A percentile compares a stretch with the other conserved stretches of the same genome.
Evolutionary conservation across 2,329 filamentous ascomycete species (phyloP).

Genomic region (Sarocladium brachiariae): DNA sequence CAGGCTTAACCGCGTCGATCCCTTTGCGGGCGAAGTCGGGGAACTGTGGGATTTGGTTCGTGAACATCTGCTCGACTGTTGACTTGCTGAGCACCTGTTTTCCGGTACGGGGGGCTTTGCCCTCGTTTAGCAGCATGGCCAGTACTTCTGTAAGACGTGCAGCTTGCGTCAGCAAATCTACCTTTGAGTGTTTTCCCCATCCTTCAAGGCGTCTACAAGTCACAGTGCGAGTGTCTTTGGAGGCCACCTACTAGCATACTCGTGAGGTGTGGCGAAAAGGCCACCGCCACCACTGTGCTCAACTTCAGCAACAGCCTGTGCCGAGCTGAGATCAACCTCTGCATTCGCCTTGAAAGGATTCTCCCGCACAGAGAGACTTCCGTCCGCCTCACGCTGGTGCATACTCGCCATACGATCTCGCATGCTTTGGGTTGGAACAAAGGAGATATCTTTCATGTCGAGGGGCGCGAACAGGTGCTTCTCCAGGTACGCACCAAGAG

Average conservation of each 20-base stretch:
- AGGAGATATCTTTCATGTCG: slow-evolving; percentile 37
- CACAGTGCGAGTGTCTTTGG: too few relatives aligned
- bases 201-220: too few relatives aligned
- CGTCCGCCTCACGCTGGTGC: background rate
- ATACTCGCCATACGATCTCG: slow-evolving; percentile 20
- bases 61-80: slow-evolving; percentile 55
- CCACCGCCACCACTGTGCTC: slow-evolving; percentile 55
- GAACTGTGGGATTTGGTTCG: slow-evolving; percentile 47
- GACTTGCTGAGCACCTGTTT: slow-evolving; percentile 41
- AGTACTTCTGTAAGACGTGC: slow-evolving; percentile 42
- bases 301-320: slow-evolving; percentile 17
- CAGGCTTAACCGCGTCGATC: slow-evolving; percentile 33
- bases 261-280: slow-evolving; percentile 44
- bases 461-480: slow-evolving; percentile 36
- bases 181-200: too few relatives aligned
- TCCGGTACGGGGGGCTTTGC: slow-evolving; percentile 47
- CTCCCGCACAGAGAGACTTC: background rate
- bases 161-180: background rate
- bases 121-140: slow-evolving; percentile 53
- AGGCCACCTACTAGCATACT: slow-evolving; percentile 42
- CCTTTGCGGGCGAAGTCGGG: slow-evolving; percentile 38
- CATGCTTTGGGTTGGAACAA: slow-evolving; percentile 46
- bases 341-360: slow-evolving; percentile 33
- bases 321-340: slow-evolving; percentile 29
- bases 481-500: slow-evolving; percentile 36